Evolutionary conservation across 1,139 yeast species (phyloP).

Genomic region (Lipomyces yarrowii): DNA sequence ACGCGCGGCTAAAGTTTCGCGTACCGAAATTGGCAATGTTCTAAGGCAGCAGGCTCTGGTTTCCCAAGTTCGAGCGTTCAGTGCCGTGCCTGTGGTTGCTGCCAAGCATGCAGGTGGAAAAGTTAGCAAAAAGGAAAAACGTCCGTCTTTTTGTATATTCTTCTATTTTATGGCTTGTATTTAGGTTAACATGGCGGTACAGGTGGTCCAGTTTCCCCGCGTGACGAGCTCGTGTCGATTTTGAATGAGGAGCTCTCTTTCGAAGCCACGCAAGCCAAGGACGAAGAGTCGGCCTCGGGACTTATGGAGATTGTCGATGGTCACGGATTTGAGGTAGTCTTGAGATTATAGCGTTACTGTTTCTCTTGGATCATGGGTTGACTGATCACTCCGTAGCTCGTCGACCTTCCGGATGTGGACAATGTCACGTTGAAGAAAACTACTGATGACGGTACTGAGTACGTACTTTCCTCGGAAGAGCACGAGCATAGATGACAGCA

Average conservation of each 20-base stretch:
- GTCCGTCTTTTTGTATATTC: not conserved
- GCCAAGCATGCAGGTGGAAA: not conserved
- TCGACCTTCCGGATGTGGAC: conserved; percentile 8
- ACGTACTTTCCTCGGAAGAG: not conserved
- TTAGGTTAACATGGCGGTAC: not conserved
- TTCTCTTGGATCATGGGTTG: not conserved
- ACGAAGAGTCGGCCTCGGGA: conserved; percentile 2
- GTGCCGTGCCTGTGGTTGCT: not conserved
- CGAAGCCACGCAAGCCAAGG: not conserved
- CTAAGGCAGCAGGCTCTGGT: conserved; percentile 1
- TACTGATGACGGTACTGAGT: conserved; percentile 9
- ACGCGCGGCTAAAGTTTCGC: not conserved
- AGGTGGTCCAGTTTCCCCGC: conserved; percentile 5
- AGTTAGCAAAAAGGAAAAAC: not conserved
- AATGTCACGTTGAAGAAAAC: conserved; percentile 6
- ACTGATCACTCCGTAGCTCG: not conserved
- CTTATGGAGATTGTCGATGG: not conserved
- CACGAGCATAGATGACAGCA: not conserved
- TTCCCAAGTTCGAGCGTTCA: not conserved
- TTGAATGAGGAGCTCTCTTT: not conserved
- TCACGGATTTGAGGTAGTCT: conserved; percentile 1
- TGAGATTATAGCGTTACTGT: not conserved
- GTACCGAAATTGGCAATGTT: not conserved
- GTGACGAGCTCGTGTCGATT: conserved; percentile 1
- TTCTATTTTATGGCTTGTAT: too few species aligned